These are phyloP conservation scores for Solanum pimpinellifolium DNA, from an alignment of 257 asterid species.

Conservation along the genomic window DNA sequence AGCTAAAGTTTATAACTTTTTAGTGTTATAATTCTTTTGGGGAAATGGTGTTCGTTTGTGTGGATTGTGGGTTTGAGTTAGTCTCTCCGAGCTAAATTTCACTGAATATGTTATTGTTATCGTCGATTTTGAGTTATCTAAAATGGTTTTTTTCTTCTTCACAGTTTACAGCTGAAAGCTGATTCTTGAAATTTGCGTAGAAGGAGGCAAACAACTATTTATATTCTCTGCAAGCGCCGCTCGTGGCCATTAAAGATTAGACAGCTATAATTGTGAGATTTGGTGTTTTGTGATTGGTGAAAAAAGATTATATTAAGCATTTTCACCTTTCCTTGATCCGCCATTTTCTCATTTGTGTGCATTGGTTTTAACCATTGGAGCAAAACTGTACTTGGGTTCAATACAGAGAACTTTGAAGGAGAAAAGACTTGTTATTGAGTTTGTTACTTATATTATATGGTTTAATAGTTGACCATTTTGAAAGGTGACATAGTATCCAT, in stretches of 20 bases:
- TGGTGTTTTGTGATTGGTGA: constrained; percentile 27
- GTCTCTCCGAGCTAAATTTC: fast-evolving
- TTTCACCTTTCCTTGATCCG: constrained; percentile 10
- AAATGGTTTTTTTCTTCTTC: not conserved
- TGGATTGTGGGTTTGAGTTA: not conserved
- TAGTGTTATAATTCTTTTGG: not conserved
- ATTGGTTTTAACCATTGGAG: constrained; percentile 3
- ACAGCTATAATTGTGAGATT: not conserved
- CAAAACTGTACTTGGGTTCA: constrained; percentile 7
- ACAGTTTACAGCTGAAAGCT: constrained; percentile 5
- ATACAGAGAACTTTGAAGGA: constrained; percentile 40
- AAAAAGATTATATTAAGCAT: not conserved
- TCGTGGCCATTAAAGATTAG: constrained; percentile 15
- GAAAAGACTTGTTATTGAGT: not conserved
- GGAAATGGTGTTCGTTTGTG: not conserved
- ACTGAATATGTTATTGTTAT: not conserved
- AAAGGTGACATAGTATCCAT: constrained; percentile 21
- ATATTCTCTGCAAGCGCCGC: constrained; percentile 40
- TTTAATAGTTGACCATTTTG: constrained; percentile 17
- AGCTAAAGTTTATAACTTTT: not conserved
- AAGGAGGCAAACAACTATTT: not conserved
- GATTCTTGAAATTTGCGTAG: constrained; percentile 30
- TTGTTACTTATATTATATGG: not conserved
- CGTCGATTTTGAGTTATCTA: not conserved
- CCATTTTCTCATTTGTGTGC: not conserved